phyloP scores from a whole-genome alignment of 202 grass and related monocot genomes.

The Miscanthus sacchariflorus region DNA sequence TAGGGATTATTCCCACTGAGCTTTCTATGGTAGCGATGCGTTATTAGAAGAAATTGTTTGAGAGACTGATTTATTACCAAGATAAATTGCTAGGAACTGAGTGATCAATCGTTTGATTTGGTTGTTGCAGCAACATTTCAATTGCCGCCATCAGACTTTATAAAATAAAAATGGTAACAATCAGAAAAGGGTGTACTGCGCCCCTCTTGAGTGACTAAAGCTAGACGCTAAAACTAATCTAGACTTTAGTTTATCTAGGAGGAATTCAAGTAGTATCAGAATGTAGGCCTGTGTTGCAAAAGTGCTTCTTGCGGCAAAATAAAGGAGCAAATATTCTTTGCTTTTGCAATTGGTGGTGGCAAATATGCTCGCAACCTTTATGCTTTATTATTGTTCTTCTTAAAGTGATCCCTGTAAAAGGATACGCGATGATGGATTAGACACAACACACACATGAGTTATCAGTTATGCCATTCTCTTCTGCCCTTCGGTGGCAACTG shows the following conservation, averaged over 20 bases:
- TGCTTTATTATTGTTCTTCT: neutral
- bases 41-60: neutral
- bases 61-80: neutral
- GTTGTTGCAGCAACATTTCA: neutral
- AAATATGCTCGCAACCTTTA: conserved; percentile 29
- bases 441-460: neutral
- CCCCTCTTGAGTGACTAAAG: neutral
- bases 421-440: neutral
- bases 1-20: neutral
- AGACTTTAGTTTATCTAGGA: conserved; percentile 1
- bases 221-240: neutral
- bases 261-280: neutral
- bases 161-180: neutral
- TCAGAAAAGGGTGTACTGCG: neutral
- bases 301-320: neutral
- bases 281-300: neutral
- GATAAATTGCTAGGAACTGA: neutral
- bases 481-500: neutral
- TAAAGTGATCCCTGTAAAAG: neutral
- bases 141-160: neutral
- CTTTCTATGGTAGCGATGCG: neutral
- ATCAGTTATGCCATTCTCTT: conserved; percentile 4
- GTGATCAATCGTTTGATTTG: conserved; percentile 12
- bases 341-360: neutral
- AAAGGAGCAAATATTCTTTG: conserved; percentile 32